These are phyloP conservation scores for Aspergillus calidoustus DNA, from an alignment of 2,329 filamentous ascomycete genomes.

Conservation along the genomic window DNA sequence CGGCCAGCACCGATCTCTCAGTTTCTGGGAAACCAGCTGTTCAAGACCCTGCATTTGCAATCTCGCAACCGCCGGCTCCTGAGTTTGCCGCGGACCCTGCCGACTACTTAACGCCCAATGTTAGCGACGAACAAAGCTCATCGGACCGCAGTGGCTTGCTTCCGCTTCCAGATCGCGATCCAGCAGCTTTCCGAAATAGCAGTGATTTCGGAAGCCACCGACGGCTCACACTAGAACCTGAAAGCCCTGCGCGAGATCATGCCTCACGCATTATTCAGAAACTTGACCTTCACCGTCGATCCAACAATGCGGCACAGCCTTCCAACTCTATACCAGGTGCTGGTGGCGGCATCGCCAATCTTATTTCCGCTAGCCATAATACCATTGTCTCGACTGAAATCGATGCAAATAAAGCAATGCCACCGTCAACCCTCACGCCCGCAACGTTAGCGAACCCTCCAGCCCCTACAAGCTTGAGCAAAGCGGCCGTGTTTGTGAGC, in stretches of 20 bases:
- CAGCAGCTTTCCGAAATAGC: slow-evolving; percentile 65
- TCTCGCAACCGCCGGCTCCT: slow-evolving; percentile 82
- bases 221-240: slow-evolving; percentile 58
- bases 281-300: slow-evolving; percentile 84
- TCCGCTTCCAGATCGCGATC: slow-evolving; percentile 67
- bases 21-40: slow-evolving; percentile 49
- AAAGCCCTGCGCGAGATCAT: slow-evolving; percentile 73
- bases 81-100: slow-evolving; percentile 85
- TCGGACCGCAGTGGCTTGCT: slow-evolving; percentile 69
- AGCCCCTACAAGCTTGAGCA: slow-evolving; percentile 82
- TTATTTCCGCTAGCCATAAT: slow-evolving; percentile 84
- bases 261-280: slow-evolving; percentile 90
- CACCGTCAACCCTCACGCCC: slow-evolving; percentile 73
- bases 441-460: slow-evolving; percentile 82
- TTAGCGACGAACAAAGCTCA: slow-evolving; percentile 58
- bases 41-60: slow-evolving; percentile 80
- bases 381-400: slow-evolving; percentile 57
- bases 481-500: slow-evolving; percentile 78
- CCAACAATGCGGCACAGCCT: slow-evolving; percentile 60
- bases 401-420: slow-evolving; percentile 41
- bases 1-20: slow-evolving; percentile 56
- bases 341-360: slow-evolving; percentile 74
- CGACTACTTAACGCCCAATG: slow-evolving; percentile 65
- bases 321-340: slow-evolving; percentile 48
- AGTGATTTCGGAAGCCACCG: slow-evolving; percentile 66